Evolutionary conservation across 2,329 filamentous ascomycete species (phyloP).

Genomic region (Chaetomium globosum): DNA sequence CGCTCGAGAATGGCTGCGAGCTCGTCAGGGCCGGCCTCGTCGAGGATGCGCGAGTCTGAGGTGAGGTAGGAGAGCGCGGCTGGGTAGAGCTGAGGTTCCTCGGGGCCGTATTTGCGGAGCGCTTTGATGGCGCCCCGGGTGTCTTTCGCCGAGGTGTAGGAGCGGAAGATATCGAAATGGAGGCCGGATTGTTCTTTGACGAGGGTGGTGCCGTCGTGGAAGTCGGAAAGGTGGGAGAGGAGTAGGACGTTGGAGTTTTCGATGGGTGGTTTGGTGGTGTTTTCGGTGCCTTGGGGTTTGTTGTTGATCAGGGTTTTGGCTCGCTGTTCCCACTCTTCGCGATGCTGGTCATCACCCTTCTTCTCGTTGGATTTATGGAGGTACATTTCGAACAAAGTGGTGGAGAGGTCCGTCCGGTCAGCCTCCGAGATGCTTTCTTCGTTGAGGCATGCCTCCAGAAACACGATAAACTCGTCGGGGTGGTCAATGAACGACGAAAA

Average conservation of each 20-base stretch:
- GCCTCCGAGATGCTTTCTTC: conserved; percentile 70
- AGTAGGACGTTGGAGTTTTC: conserved; percentile 93
- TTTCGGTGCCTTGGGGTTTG: background rate
- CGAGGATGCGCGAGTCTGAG: conserved; percentile 76
- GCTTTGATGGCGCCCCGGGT: conserved; percentile 88
- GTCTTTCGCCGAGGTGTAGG: conserved; percentile 89
- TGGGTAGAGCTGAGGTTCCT: conserved; percentile 89
- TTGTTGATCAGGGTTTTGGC: conserved; percentile 86
- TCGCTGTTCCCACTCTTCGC: conserved; percentile 83
- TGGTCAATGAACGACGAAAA: conserved; percentile 98
- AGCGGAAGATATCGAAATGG: conserved; percentile 93
- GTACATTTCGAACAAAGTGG: conserved; percentile 97
- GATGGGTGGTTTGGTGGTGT: conserved; percentile 58
- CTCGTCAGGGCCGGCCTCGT: conserved; percentile 82
- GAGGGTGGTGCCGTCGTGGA: conserved; percentile 84
- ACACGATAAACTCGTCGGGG: conserved; percentile 85
- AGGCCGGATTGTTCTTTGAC: conserved; percentile 93
- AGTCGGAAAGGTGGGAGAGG: conserved; percentile 87
- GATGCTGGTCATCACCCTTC: conserved; percentile 63
- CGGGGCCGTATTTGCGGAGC: conserved; percentile 84
- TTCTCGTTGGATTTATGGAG: conserved; percentile 81
- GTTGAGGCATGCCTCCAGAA: conserved; percentile 83
- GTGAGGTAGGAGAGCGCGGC: conserved; percentile 93
- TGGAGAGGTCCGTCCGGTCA: conserved; percentile 85
- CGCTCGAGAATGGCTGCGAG: conserved; percentile 77